A percentile compares a stretch with the other conserved stretches of the same genome.
phyloP scores from a whole-genome alignment of 148 eudicot species.

The Dysphania ambrosioides region DNA sequence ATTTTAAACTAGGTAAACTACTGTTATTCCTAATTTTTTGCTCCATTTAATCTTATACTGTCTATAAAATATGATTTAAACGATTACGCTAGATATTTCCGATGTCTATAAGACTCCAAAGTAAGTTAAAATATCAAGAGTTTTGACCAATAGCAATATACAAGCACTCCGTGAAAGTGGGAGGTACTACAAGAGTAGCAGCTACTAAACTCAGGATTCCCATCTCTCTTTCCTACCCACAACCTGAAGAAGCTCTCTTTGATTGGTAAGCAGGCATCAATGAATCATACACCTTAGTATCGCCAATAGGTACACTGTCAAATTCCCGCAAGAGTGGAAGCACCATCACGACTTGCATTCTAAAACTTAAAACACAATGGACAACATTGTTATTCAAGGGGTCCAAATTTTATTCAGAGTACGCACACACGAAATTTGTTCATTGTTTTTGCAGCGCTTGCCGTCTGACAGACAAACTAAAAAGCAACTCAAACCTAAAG shows the following conservation, averaged over 20 bases:
- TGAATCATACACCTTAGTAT: neutral
- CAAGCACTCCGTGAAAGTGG: no score
- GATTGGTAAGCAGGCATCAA: neutral
- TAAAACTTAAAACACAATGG: slow-evolving; percentile 3
- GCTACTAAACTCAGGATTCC: neutral
- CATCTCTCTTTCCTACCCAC: neutral
- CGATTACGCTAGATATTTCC: no score
- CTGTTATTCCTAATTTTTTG: no score
- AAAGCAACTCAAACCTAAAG: slow-evolving; percentile 10
- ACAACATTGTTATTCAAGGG: neutral
- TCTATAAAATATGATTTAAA: no score
- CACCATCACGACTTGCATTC: neutral
- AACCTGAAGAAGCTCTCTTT: neutral
- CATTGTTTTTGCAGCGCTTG: slow-evolving; percentile 1
- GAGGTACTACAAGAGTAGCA: no score
- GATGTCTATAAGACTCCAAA: no score
- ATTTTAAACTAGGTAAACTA: no score
- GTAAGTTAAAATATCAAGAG: no score
- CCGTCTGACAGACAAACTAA: slow-evolving; percentile 6
- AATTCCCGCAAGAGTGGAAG: neutral
- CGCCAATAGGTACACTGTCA: neutral
- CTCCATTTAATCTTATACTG: no score
- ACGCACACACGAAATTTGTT: neutral
- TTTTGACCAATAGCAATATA: no score
- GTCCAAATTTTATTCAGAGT: neutral